Base-by-base conservation (phyloP, 2,329 filamentous ascomycete species). In the Elsinoe necatrix region DNA sequence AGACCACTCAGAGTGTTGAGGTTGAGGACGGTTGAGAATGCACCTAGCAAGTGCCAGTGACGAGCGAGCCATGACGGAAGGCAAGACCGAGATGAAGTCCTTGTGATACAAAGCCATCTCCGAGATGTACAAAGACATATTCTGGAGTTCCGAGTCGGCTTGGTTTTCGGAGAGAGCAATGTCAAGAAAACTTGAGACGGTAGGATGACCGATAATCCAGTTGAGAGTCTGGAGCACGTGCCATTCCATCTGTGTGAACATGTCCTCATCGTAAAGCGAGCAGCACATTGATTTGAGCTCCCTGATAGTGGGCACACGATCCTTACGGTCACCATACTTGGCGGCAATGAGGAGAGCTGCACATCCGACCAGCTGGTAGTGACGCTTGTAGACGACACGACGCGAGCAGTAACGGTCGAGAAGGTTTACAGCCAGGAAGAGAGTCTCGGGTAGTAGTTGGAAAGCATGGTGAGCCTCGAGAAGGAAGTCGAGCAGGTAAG, bases 241-340 rank as follows among this genome's bases (percentile, higher is more conserved):
- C 91, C 95, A 97, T 76, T 98, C 93, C 93, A 98, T 98, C 73
- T 98, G 93, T 9, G 91, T 92, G 75, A 98, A 98, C 93, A 98
- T 98, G 75, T 95, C 92, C 51, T 95, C 90, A 67, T 98, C 93
- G 74, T 98, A 98, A 37, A 97, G 81, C 35, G 88, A 91, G 75
- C 93, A 97, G 80, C 93, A 98, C 93, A 98, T 97, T 64, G 92
- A 95, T 80, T 95, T 95, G 62, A 98, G 79, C 71, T 98, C 93
- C 69, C 89, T 85, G 69, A 98, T 95, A 62, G 95, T 93, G 3
- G 93, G 93, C n/a, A 98, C 93, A 54, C 91, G 84, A 69, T 98
- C 93, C 77, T 98, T 98, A 78, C 93, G 92, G 75, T 98, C 93
- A 58, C 92, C 92, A 69, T 97, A 98, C 79, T 98, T 98, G 73